Percentiles rank a stretch among this genome's conserved stretches.
Evolutionary conservation across 768 basidiomycete genomes (phyloP).

Genomic region (Phaeotremella fagi): DNA sequence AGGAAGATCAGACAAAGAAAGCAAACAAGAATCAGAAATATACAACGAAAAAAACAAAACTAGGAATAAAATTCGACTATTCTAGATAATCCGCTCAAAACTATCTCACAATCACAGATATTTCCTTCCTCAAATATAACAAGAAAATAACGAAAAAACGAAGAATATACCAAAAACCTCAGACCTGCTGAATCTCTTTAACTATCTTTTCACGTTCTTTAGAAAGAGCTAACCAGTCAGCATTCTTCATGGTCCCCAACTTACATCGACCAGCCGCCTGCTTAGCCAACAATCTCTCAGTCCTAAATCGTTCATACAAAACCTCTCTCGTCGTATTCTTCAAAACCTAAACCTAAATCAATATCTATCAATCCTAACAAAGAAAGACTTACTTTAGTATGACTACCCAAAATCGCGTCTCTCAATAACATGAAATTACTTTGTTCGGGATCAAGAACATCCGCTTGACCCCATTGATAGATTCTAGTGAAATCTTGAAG

Average conservation of each 20-base stretch:
- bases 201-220: slow-evolving; percentile 1
- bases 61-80: too few species aligned
- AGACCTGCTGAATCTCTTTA: slow-evolving; percentile 1
- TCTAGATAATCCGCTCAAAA: too few species aligned
- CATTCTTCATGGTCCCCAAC: neutral
- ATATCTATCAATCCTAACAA: neutral
- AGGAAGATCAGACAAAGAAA: too few species aligned
- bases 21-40: too few species aligned
- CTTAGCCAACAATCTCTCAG: slow-evolving; percentile 27
- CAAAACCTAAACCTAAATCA: slow-evolving; percentile 56
- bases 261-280: neutral
- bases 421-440: slow-evolving; percentile 83
- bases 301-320: slow-evolving; percentile 50
- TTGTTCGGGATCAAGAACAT: slow-evolving; percentile 77
- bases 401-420: slow-evolving; percentile 75
- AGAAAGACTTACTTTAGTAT: slow-evolving; percentile 70
- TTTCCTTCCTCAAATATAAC: too few species aligned
- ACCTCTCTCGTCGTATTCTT: slow-evolving; percentile 81
- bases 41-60: too few species aligned
- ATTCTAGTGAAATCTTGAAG: slow-evolving; percentile 70
- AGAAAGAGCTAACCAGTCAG: neutral
- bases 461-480: slow-evolving; percentile 83
- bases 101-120: too few species aligned
- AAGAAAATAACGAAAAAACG: too few species aligned
- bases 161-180: too few species aligned